Evolutionary conservation across 2,329 filamentous ascomycete species (phyloP), one percentile per base, ranked within the genome.

Genomic region (Teratosphaeria pseudoeucalypti): DNA sequence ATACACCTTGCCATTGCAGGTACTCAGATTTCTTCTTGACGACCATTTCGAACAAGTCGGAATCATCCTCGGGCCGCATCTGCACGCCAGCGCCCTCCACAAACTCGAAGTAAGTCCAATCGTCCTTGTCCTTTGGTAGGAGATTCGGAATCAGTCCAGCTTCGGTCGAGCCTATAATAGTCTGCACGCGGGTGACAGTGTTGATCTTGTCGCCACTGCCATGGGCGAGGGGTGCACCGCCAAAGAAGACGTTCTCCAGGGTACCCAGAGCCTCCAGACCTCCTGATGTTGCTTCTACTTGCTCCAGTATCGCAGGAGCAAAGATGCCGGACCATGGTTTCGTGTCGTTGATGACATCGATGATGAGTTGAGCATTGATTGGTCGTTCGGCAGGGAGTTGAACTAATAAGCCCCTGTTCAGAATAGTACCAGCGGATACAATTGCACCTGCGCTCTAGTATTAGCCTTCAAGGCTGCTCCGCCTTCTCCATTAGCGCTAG

Each of bases 21-120:
- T 52, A n/a, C 34, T 19, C 37, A 43, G 37, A 2, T 12, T 16
- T 39, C 29, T n/a, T 43, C 58, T 58, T 60, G 39, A 58, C 27
- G n/a, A 60, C 58, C n/a, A 58, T 32, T 39, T 60, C 58, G 19
- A 47, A 56, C 12, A 59, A 26, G 19, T 43, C 59, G 16, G 37
- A n/a, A 43, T 56, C 56, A 9, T 19, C 53, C n/a, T 58, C 47
- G 19, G 49, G 26, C n/a, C 55, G 27, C 59, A 58, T 58, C 9
- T 26, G 52, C 14, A 56, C 57, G 12, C 56, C 56, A 16, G 59
- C 16, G 16, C 32, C 39, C 10, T 27, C 34, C 14, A 49, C 49
- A 19, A 49, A 61, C 23, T 59, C 56, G 27, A 58, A 55, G 37
- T 52, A 61, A 6, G 19, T 14, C 59, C 57, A 61, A 49, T 61